phyloP scores from a whole-genome alignment of 345 rosid genomes.

The Excoecaria agallocha region DNA sequence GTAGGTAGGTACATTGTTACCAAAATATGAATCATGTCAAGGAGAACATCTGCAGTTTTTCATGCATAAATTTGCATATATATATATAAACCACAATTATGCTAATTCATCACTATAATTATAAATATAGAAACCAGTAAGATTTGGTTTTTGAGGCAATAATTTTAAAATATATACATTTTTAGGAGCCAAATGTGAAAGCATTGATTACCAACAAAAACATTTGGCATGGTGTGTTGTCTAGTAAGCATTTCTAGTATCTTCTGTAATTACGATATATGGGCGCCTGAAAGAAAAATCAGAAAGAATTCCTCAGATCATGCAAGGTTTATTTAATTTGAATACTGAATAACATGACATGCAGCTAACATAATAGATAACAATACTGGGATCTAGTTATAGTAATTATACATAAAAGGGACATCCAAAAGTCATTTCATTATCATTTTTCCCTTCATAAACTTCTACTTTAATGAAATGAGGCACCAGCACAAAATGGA shows the following conservation, averaged over 20 bases:
- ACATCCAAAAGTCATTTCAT: neutral
- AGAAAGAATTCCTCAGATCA: neutral
- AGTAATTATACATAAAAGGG: neutral
- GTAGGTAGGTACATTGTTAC: neutral
- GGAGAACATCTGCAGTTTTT: no score
- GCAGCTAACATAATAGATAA: no score
- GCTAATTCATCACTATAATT: no score
- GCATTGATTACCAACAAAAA: conserved; percentile 68
- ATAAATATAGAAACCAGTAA: no score
- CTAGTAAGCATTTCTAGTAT: conserved; percentile 82
- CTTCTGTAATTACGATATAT: conserved; percentile 84
- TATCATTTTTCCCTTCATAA: neutral
- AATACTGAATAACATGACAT: no score
- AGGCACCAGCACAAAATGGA: neutral
- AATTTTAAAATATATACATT: no score
- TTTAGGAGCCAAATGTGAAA: no score
- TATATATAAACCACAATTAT: no score
- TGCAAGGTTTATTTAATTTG: neutral
- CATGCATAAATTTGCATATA: no score
- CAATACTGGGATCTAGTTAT: neutral
- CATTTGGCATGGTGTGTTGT: conserved; percentile 92
- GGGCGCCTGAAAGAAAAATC: conserved; percentile 53
- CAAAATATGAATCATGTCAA: neutral
- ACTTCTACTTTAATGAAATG: neutral
- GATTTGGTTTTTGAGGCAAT: no score